A percentile compares a stretch with the other conserved stretches of the same genome.
These are phyloP conservation scores for Kandelia obovata DNA, from an alignment of 345 rosid species.

Conservation along the genomic window DNA sequence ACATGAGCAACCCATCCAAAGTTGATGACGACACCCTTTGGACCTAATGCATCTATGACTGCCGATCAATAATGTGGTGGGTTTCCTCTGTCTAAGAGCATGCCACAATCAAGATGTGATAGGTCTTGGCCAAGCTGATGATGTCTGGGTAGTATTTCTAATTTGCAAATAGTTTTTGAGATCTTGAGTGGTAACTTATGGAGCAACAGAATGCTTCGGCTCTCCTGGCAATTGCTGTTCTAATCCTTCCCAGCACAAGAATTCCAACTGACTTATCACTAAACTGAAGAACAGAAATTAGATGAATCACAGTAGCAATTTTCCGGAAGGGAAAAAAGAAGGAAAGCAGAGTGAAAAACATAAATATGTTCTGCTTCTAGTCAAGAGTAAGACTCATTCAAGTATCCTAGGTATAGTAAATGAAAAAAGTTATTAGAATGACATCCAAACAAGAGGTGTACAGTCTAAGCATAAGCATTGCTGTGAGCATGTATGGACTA, in stretches of 20 bases:
- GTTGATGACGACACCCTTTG: constrained; percentile 57
- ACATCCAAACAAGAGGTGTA: too few relatives aligned
- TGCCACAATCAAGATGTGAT: constrained; percentile 50
- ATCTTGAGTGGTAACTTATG: constrained; percentile 46
- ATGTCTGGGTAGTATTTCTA: constrained; percentile 44
- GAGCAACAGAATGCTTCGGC: constrained; percentile 56
- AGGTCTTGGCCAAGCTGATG: constrained; percentile 44
- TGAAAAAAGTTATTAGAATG: too few relatives aligned
- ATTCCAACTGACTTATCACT: constrained; percentile 60
- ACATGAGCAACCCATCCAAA: constrained; percentile 55
- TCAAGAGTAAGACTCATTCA: too few relatives aligned
- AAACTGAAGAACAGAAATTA: constrained; percentile 38
- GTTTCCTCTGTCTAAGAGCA: constrained; percentile 53
- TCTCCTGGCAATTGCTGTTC: constrained; percentile 54
- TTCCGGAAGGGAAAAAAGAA: too few relatives aligned
- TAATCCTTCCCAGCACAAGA: constrained; percentile 59
- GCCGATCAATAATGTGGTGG: constrained; percentile 39
- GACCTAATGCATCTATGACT: constrained; percentile 61
- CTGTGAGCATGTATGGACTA: too few relatives aligned
- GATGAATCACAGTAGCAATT: too few relatives aligned
- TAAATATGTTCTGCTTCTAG: background rate
- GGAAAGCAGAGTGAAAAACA: too few relatives aligned
- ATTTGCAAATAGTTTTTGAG: constrained; percentile 31
- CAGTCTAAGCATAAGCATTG: too few relatives aligned
- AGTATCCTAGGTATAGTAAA: too few relatives aligned